These are phyloP conservation scores for Panaeolus papilionaceus DNA, from an alignment of 768 basidiomycete genomes.

Conservation along the genomic window DNA sequence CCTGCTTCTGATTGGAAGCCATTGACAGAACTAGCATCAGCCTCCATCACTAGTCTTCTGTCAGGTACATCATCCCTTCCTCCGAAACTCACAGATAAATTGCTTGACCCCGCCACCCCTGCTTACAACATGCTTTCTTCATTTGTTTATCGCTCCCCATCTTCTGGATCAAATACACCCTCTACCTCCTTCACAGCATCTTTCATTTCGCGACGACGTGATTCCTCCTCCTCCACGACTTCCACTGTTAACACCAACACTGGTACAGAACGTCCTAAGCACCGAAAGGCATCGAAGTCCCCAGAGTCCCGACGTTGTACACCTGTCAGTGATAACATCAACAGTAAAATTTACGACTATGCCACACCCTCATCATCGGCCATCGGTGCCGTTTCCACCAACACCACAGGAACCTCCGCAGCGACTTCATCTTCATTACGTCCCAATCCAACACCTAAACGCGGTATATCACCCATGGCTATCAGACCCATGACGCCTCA, in stretches of 20 bases:
- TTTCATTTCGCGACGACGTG: conserved; percentile 40
- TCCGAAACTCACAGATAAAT: conserved; percentile 43
- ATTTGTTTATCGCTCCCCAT: conserved; percentile 48
- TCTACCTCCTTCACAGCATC: conserved; percentile 43
- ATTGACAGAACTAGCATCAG: conserved; percentile 30
- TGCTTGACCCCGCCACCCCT: conserved; percentile 52
- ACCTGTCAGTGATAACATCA: conserved; percentile 16
- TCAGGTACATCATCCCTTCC: conserved; percentile 28
- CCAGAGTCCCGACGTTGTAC: conserved; percentile 9
- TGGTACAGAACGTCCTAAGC: conserved; percentile 31
- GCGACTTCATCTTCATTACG: conserved; percentile 18
- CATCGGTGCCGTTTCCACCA: conserved; percentile 9
- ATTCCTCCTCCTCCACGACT: conserved; percentile 36
- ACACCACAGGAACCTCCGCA: conserved; percentile 17
- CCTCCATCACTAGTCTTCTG: conserved; percentile 35
- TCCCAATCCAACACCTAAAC: conserved; percentile 8
- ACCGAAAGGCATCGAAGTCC: background rate
- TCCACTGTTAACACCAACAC: conserved; percentile 29
- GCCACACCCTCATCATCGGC: conserved; percentile 3
- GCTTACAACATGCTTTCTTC: conserved; percentile 70
- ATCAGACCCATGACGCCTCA: conserved; percentile 59
- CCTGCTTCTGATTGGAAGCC: conserved; percentile 30
- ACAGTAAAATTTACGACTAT: conserved; percentile 7
- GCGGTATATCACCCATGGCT: conserved; percentile 23
- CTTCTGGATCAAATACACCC: conserved; percentile 39